phyloP scores from a whole-genome alignment of 805 yeast genomes.

The Komagataella pastoris region DNA sequence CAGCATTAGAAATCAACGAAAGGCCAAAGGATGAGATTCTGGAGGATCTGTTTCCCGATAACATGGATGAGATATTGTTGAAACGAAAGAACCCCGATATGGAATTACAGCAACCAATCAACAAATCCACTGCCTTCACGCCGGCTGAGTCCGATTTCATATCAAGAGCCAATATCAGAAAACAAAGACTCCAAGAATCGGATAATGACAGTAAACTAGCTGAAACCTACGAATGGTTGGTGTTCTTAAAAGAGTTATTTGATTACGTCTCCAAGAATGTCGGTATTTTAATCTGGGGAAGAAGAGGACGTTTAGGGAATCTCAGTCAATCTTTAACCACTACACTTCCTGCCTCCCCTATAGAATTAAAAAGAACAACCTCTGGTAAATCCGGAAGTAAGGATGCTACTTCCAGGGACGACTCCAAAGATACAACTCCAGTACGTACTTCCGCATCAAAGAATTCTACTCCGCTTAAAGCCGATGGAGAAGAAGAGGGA shows the following conservation, averaged over 20 bases:
- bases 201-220: conserved; percentile 37
- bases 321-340: conserved; percentile 1
- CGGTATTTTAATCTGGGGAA: conserved; percentile 64
- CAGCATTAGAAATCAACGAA: conserved; percentile 62
- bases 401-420: not conserved
- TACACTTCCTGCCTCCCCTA: conserved; percentile 1
- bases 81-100: conserved; percentile 21
- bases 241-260: conserved; percentile 64
- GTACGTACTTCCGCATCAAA: not conserved
- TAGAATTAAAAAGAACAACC: not conserved
- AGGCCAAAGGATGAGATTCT: conserved; percentile 53
- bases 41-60: conserved; percentile 61
- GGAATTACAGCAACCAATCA: conserved; percentile 18
- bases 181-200: conserved; percentile 39
- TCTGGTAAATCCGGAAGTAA: not conserved
- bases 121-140: conserved; percentile 27
- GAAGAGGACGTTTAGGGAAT: conserved; percentile 16
- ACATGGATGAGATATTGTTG: conserved; percentile 36
- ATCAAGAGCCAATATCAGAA: conserved; percentile 58
- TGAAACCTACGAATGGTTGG: conserved; percentile 76
- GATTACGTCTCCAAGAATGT: conserved; percentile 69
- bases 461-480: not conserved
- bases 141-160: conserved; percentile 76
- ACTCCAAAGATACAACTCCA: not conserved
- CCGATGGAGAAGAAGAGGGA: not conserved